Conservation (phyloP, 2,329 filamentous ascomycete species). For the Pyrenophora seminiperda region DNA sequence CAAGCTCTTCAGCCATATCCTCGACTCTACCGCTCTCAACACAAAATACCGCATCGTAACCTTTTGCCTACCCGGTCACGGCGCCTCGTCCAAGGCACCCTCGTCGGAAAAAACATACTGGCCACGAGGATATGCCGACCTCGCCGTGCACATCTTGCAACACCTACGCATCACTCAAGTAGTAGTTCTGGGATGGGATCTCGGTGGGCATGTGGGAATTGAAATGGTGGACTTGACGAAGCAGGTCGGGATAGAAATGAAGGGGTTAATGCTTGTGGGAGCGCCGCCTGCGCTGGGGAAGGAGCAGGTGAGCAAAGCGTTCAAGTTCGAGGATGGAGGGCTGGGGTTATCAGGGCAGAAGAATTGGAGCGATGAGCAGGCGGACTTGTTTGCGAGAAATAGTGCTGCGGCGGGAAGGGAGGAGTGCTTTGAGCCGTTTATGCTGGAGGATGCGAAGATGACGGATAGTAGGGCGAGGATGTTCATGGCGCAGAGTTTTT, state of each 20-base stretch:
- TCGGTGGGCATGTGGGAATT: slow-evolving; percentile 43
- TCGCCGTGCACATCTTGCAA: slow-evolving; percentile 36
- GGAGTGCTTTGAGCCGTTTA: slow-evolving; percentile 32
- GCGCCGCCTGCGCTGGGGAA: slow-evolving; percentile 34
- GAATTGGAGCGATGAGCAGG: slow-evolving; percentile 25
- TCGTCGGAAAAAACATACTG: slow-evolving; percentile 32
- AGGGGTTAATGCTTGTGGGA: slow-evolving; percentile 38
- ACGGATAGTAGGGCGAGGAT: slow-evolving; percentile 34
- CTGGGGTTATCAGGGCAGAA: slow-evolving; percentile 20
- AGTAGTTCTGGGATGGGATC: slow-evolving; percentile 40
- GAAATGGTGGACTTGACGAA: slow-evolving; percentile 32
- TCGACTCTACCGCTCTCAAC: slow-evolving; percentile 18
- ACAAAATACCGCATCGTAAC: slow-evolving; percentile 30
- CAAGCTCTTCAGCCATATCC: slow-evolving; percentile 35
- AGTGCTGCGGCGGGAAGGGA: slow-evolving; percentile 16
- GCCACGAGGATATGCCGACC: slow-evolving; percentile 39
- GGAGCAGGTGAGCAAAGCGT: slow-evolving; percentile 22
- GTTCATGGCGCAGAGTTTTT: slow-evolving; percentile 32
- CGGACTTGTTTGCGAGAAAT: slow-evolving; percentile 18
- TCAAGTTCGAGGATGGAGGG: slow-evolving; percentile 15
- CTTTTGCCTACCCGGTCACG: slow-evolving; percentile 46
- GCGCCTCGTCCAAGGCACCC: slow-evolving; percentile 34
- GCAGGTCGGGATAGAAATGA: slow-evolving; percentile 11
- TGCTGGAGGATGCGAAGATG: slow-evolving; percentile 31
- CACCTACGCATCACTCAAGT: slow-evolving; percentile 19